Evolutionary conservation across 148 eudicot genomes (phyloP), one percentile per base, ranked within the genome.

Genomic region (Agrostemma githago): DNA sequence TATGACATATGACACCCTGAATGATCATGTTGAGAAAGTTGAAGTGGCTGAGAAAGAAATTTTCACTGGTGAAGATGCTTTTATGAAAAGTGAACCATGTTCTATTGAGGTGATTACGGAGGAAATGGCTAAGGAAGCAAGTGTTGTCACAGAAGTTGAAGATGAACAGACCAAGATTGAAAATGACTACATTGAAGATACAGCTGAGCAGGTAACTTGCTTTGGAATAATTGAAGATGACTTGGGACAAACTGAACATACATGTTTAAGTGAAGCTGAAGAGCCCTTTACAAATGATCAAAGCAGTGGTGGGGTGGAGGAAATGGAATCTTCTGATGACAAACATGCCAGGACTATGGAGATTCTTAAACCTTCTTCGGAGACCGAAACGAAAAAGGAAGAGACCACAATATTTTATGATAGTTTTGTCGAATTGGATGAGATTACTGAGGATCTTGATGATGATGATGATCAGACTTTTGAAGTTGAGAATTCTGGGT

Each of bases 341-440:
- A 86, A 77, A 39, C 65, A 70, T 67, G 84, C 73, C 54, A 77
- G 58, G 54, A 75, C 67, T 48, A n/a, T 73, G 62, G 76, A 79
- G 63, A 79, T 69, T 66, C 63, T 71, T 40, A 74, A 78, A 64
- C 20, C 71, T 72, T 77, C 80, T 46, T 82, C 78, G 40, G 80
- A 84, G 66, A 67, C 73, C 67, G 38, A 77, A 53, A 70, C 61
- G 66, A 72, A 69, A 26, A 76, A 72, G 67, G 82, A 81, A 62
- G 86, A 80, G 68, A 75, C 63, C 26, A 60, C 67, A 78, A n/a
- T 63, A 34, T 65, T 74, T 42, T 77, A 74, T 78, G 85, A 72
- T 79, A 77, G 70, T 80, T 62, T 68, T 53, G 66, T 70, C 48
- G 86, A 86, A 72, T 60, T 69, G 54, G 72, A 40, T 80, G 82